A percentile compares a stretch with the other conserved stretches of the same genome.
phyloP scores from a whole-genome alignment of 768 basidiomycete genomes.

The Paxillus rubicundulus region DNA sequence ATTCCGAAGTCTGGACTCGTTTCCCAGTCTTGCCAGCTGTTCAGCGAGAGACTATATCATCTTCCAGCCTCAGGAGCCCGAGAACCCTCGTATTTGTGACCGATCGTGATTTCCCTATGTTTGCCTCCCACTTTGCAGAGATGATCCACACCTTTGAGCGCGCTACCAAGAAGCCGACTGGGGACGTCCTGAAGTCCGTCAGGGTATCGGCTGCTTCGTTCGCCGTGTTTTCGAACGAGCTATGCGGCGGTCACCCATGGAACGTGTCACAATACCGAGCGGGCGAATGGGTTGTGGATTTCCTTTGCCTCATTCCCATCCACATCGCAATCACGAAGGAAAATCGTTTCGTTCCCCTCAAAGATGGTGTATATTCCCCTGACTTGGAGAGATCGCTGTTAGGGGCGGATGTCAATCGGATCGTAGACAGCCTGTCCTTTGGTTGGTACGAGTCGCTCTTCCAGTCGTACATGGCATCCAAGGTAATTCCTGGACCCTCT shows the following conservation, averaged over 20 bases:
- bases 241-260: slow-evolving; percentile 18
- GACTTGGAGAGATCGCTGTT: slow-evolving; percentile 48
- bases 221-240: slow-evolving; percentile 21
- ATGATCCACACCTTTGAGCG: slow-evolving; percentile 48
- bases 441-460: slow-evolving; percentile 63
- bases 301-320: slow-evolving; percentile 57
- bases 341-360: slow-evolving; percentile 55
- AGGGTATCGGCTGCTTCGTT: slow-evolving; percentile 33
- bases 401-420: slow-evolving; percentile 49
- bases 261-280: slow-evolving; percentile 40
- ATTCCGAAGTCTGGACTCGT: slow-evolving; percentile 56
- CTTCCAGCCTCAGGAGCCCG: slow-evolving; percentile 30
- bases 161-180: slow-evolving; percentile 51
- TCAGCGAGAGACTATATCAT: slow-evolving; percentile 41
- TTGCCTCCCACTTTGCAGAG: slow-evolving; percentile 42
- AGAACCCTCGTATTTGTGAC: slow-evolving; percentile 46
- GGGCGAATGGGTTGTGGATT: slow-evolving; percentile 59
- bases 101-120: slow-evolving; percentile 34
- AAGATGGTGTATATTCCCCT: slow-evolving; percentile 47
- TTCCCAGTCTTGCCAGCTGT: slow-evolving; percentile 58
- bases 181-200: slow-evolving; percentile 40
- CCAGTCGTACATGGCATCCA: slow-evolving; percentile 51
- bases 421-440: slow-evolving; percentile 48
- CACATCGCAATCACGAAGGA: slow-evolving; percentile 54
- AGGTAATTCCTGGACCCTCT: slow-evolving; percentile 28